Base-by-base conservation (phyloP, 2,329 filamentous ascomycete species). In the Clarireedia homoeocarpa region DNA sequence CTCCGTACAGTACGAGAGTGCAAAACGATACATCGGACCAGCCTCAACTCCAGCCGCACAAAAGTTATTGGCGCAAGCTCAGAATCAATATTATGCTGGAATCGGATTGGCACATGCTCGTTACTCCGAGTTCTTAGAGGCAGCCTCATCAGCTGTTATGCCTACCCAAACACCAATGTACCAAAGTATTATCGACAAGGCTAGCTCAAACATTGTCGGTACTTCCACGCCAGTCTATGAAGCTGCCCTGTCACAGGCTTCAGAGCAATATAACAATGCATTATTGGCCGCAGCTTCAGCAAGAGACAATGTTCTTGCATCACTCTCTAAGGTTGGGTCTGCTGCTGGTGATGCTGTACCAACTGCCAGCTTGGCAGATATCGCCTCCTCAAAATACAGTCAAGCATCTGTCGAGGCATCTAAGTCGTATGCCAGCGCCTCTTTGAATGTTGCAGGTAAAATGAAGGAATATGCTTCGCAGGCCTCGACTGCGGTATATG, bases 101-200 rank as follows among this genome's bases (percentile, higher is more conserved):
- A 71, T 94, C 24, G 89, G 89, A 27, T 71, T 89, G 46, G 89
- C 90, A 0, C 86, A 95, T 65, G 88, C 84, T 45, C 82, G 85
- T 39, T 94, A 94, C 69, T 83, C 85, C 5, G 85, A 85, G 50
- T 92, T 94, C 65, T 62, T 94, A 2, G 77, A 77, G 12, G 83
- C 85, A 4, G 89, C 88, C 6, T 89, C 86, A 9, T 83, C 80
- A 38, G 88, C 84, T 20, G 75, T 89, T 42, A 81, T 82, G 10
- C 80, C 83, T 15, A 84, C 81, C 0, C 78, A 82, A 2, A 82
- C 76, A 1, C 72, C 83, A 50, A 65, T 63, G 48, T 68, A 73
- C 54, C 65, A 73, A 40, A 69, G 64, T 53, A 53, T 72, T 7
- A 62, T 63, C 26, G 61, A 50, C 50, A 61, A 56, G 24, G 65